Conservation (phyloP, 2,329 filamentous ascomycete genomes). For the Neopestalotiopsis sp. region DNA sequence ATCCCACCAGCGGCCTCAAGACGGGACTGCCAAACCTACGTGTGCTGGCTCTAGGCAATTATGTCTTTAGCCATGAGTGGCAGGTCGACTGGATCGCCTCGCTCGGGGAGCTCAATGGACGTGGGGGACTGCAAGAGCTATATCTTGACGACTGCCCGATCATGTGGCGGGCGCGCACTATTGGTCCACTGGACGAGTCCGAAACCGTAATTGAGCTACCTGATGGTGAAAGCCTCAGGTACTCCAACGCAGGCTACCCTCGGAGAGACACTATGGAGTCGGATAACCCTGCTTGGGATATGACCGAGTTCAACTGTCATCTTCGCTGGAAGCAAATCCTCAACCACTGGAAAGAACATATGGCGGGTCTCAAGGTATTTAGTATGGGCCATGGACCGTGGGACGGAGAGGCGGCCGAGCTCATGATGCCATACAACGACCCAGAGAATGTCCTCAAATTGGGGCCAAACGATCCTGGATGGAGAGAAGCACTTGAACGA, state of each 20-base stretch:
- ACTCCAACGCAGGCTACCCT: constrained; percentile 19
- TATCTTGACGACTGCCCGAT: constrained; percentile 50
- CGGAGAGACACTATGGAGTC: background rate
- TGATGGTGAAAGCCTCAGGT: background rate
- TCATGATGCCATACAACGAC: background rate
- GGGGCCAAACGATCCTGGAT: background rate
- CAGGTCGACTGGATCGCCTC: constrained; percentile 53
- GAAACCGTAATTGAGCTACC: constrained; percentile 1
- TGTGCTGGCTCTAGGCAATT: constrained; percentile 44
- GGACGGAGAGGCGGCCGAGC: background rate
- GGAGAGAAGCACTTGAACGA: background rate
- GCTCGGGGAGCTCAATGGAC: constrained; percentile 24
- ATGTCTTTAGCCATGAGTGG: constrained; percentile 47
- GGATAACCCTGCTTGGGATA: background rate
- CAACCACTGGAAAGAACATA: constrained; percentile 12
- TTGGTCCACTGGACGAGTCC: constrained; percentile 6
- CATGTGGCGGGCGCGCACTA: constrained; percentile 22
- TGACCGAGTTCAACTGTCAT: constrained; percentile 14
- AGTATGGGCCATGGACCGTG: constrained; percentile 17
- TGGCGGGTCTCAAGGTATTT: constrained; percentile 13
- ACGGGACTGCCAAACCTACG: constrained; percentile 38
- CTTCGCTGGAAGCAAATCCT: constrained; percentile 20
- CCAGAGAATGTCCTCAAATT: background rate
- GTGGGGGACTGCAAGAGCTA: constrained; percentile 42
- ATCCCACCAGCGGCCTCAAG: constrained; percentile 30